Conservation (phyloP, 768 basidiomycete species). For the Trametes elegans region DNA sequence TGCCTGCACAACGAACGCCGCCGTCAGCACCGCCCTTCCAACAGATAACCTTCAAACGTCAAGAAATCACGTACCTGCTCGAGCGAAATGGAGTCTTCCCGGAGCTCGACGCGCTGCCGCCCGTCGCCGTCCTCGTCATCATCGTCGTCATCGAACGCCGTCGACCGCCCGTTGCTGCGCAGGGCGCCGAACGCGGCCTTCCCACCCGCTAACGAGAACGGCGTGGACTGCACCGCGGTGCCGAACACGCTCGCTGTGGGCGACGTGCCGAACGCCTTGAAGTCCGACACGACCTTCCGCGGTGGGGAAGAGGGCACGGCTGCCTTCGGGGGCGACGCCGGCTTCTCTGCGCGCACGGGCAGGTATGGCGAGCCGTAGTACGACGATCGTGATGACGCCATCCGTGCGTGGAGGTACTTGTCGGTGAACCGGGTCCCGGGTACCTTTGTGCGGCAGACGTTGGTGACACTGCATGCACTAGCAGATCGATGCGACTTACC, state of each 20-base stretch:
- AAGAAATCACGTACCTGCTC: conserved; percentile 78
- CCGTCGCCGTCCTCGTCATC: conserved; percentile 55
- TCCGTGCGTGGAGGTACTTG: conserved; percentile 82
- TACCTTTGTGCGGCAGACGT: conserved; percentile 51
- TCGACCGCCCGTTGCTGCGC: conserved; percentile 38
- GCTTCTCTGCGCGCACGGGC: conserved; percentile 37
- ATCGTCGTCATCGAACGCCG: conserved; percentile 64
- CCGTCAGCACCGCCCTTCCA: neutral
- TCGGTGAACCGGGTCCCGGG: conserved; percentile 96
- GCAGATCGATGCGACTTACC: conserved; percentile 43
- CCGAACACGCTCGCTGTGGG: conserved; percentile 77
- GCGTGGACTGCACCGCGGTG: conserved; percentile 78
- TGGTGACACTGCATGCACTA: neutral
- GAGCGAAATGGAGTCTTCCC: conserved; percentile 83
- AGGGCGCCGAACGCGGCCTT: conserved; percentile 86
- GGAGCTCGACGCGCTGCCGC: conserved; percentile 71
- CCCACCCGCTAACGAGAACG: conserved; percentile 74
- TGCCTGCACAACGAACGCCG: conserved; percentile 45
- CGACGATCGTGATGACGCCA: conserved; percentile 46
- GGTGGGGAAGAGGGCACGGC: conserved; percentile 58
- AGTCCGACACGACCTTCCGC: conserved; percentile 86
- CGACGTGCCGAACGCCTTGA: conserved; percentile 80
- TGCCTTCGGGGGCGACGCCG: conserved; percentile 23
- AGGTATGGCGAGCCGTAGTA: conserved; percentile 52
- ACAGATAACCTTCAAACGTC: too few relatives aligned